Percentiles rank a stretch among this genome's conserved stretches.
These are phyloP conservation scores for Quercus agrifolia DNA, from an alignment of 306 rosid species.

Conservation along the genomic window DNA sequence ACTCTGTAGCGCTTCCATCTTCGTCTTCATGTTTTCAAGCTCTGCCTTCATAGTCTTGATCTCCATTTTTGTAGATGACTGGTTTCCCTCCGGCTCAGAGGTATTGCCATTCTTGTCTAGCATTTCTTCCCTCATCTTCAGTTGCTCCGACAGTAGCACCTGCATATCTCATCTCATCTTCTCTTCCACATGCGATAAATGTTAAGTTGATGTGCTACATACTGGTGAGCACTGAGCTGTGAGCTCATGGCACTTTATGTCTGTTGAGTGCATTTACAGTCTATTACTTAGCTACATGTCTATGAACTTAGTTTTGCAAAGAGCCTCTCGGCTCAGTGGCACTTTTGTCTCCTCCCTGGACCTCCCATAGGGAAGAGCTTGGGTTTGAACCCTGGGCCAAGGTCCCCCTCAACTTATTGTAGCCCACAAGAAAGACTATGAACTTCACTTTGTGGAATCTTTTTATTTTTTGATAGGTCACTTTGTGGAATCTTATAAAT, in stretches of 20 bases:
- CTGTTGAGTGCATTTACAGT: neutral
- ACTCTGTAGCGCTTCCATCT: conserved; percentile 65
- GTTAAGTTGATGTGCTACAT: conserved; percentile 1
- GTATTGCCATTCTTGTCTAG: conserved; percentile 54
- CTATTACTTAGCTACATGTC: neutral
- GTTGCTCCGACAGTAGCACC: conserved; percentile 81
- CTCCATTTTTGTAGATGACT: conserved; percentile 42
- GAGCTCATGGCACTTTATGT: conserved; percentile 2
- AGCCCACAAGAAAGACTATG: neutral
- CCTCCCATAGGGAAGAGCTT: too few species aligned
- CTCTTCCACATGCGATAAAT: conserved; percentile 19
- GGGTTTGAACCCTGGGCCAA: too few species aligned
- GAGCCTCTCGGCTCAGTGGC: too few species aligned
- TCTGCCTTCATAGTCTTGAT: conserved; percentile 60
- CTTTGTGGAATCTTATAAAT: neutral
- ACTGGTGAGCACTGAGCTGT: neutral
- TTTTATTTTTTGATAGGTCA: too few species aligned
- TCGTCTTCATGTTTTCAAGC: conserved; percentile 60
- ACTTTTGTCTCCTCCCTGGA: too few species aligned
- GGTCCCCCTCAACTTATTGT: too few species aligned
- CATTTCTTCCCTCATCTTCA: conserved; percentile 76
- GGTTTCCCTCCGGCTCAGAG: conserved; percentile 57
- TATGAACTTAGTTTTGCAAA: neutral
- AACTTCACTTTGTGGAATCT: neutral
- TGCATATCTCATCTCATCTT: conserved; percentile 33